A percentile compares a stretch with the other conserved stretches of the same genome.
Conservation (phyloP, 129 eudicot species). For the Flaveria linearis region DNA sequence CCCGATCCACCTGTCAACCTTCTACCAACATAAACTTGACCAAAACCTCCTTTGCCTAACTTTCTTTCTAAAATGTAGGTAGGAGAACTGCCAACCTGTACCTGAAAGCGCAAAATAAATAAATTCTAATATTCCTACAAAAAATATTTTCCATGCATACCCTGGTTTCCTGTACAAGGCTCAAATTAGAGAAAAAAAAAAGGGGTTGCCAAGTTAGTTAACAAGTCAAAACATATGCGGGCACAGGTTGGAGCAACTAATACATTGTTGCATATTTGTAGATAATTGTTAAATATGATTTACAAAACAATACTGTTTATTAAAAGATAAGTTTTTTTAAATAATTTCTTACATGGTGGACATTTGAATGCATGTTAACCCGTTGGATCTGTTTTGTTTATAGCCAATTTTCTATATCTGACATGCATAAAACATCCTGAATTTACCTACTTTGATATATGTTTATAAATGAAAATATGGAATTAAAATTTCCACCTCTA, state of each 20-base stretch:
- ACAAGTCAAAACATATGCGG: neutral
- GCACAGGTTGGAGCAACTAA: neutral
- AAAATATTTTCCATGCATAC: neutral
- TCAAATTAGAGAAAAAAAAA: neutral
- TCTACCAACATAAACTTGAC: constrained; percentile 89
- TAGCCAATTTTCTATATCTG: neutral
- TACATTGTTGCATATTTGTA: neutral
- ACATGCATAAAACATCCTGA: neutral
- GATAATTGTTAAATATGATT: neutral
- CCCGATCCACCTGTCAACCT: constrained; percentile 58
- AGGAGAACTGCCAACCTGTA: constrained; percentile 87
- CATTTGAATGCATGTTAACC: neutral
- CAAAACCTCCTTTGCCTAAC: constrained; percentile 93
- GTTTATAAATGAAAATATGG: neutral
- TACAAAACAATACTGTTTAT: neutral
- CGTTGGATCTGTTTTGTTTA: neutral
- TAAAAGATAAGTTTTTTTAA: neutral
- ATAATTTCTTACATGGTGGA: neutral
- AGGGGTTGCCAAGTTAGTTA: neutral
- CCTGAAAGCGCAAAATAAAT: constrained; percentile 42
- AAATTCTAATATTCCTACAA: neutral
- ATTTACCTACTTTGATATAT: neutral
- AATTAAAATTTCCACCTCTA: neutral
- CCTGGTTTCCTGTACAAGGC: neutral
- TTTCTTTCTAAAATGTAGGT: constrained; percentile 69